Percentiles rank a stretch among this genome's conserved stretches.
phyloP scores from a whole-genome alignment of 495 filamentous ascomycete genomes.

The Neurospora africana region DNA sequence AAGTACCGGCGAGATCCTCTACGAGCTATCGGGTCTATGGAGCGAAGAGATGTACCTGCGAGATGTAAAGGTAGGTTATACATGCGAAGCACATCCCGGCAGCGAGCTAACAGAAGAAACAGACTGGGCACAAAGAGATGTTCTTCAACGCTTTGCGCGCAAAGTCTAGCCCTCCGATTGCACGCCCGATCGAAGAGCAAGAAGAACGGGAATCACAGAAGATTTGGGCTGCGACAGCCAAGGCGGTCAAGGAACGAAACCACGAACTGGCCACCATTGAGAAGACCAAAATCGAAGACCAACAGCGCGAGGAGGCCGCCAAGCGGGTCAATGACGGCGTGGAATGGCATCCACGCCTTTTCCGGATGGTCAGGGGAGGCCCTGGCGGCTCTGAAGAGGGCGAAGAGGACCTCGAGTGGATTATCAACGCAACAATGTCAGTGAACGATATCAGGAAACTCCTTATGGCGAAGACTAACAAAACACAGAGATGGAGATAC shows the following conservation, averaged over 20 bases:
- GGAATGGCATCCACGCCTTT: slow-evolving; percentile 83
- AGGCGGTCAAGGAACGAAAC: slow-evolving; percentile 71
- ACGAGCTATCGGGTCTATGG: slow-evolving; percentile 87
- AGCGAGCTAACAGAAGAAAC: neutral
- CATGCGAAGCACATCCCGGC: slow-evolving; percentile 1
- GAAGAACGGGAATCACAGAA: slow-evolving; percentile 81
- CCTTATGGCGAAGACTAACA: slow-evolving; percentile 16
- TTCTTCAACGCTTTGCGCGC: slow-evolving; percentile 78
- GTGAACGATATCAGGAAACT: slow-evolving; percentile 15
- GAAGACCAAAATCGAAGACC: slow-evolving; percentile 89
- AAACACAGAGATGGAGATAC: slow-evolving; percentile 47
- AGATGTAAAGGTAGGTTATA: slow-evolving; percentile 56
- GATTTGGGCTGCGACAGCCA: slow-evolving; percentile 70
- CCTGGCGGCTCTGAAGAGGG: slow-evolving; percentile 68
- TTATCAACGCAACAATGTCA: slow-evolving; percentile 82
- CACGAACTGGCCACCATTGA: slow-evolving; percentile 88
- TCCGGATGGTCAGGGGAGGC: slow-evolving; percentile 63
- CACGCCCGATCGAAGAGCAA: slow-evolving; percentile 75
- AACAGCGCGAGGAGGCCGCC: slow-evolving; percentile 80
- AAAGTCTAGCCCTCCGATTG: slow-evolving; percentile 62
- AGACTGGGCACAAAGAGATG: slow-evolving; percentile 82
- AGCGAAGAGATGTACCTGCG: slow-evolving; percentile 88
- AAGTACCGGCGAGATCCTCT: slow-evolving; percentile 72
- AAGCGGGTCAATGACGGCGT: slow-evolving; percentile 67
- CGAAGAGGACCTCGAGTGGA: slow-evolving; percentile 84